Conservation (phyloP, 129 eudicot genomes). For the Flaveria bidentis region DNA sequence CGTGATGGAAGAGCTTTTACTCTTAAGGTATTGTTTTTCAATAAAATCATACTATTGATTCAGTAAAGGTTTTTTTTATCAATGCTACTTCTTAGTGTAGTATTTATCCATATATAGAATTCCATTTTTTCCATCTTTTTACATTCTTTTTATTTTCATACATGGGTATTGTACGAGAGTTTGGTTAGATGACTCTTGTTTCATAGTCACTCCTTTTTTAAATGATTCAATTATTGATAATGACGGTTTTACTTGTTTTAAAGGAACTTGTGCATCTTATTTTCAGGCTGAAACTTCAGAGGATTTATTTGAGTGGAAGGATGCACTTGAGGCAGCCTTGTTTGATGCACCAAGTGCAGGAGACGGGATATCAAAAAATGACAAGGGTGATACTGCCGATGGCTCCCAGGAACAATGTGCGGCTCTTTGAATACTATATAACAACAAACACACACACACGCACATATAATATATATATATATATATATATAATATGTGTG, state of each 20-base stretch:
- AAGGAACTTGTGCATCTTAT: background rate
- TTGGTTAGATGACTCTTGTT: background rate
- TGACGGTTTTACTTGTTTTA: background rate
- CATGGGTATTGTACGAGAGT: background rate
- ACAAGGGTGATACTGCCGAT: constrained; percentile 57
- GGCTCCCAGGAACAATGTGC: constrained; percentile 64
- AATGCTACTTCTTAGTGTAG: background rate
- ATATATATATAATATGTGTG: background rate
- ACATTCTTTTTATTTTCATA: background rate
- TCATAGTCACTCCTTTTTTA: background rate
- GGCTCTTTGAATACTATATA: constrained; percentile 5
- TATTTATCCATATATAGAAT: background rate
- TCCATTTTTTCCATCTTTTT: background rate
- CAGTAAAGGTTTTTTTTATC: background rate
- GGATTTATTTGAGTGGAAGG: constrained; percentile 84
- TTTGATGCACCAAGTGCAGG: constrained; percentile 81
- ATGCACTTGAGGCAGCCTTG: constrained; percentile 84
- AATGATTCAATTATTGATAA: background rate
- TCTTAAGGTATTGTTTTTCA: constrained; percentile 58
- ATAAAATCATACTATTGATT: background rate
- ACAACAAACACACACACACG: background rate
- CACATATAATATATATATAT: background rate
- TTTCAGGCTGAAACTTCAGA: constrained; percentile 83
- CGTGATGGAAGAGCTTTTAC: constrained; percentile 94
- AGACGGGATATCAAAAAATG: constrained; percentile 53